Percentiles rank a stretch among this genome's conserved stretches.
phyloP scores from a whole-genome alignment of 2,329 filamentous ascomycete genomes.

The Ciborinia camelliae region DNA sequence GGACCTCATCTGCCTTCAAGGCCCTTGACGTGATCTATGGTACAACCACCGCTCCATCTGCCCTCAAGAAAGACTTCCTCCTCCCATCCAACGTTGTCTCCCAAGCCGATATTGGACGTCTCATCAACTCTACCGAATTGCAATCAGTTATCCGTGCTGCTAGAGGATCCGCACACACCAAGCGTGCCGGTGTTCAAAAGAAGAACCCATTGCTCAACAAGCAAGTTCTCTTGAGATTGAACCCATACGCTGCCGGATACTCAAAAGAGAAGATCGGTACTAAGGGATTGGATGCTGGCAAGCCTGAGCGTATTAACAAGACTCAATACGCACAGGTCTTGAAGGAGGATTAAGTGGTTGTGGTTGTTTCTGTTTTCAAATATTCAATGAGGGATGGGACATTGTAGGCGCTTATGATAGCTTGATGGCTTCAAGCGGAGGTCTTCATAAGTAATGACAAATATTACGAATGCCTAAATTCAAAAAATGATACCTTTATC shows the following conservation, averaged over 20 bases:
- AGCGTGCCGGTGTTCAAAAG: conserved; percentile 92
- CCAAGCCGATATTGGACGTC: conserved; percentile 91
- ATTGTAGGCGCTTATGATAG: conserved; percentile 21
- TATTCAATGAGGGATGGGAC: conserved; percentile 21
- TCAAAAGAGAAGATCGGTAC: conserved; percentile 79
- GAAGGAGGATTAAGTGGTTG: conserved; percentile 47
- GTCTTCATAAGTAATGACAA: conserved; percentile 16
- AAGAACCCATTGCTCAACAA: conserved; percentile 99
- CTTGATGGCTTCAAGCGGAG: conserved; percentile 17
- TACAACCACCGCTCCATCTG: conserved; percentile 81
- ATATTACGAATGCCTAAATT: conserved; percentile 19
- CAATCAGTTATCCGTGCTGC: conserved; percentile 91
- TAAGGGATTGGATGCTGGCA: conserved; percentile 59
- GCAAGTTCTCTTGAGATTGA: conserved; percentile 97
- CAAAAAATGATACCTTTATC: conserved; percentile 6
- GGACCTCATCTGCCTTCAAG: conserved; percentile 95
- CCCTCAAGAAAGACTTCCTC: conserved; percentile 98
- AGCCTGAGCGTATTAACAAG: conserved; percentile 48
- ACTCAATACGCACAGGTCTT: conserved; percentile 43
- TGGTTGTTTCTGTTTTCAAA: conserved; percentile 25
- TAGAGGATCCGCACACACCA: conserved; percentile 85
- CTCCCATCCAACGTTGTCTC: conserved; percentile 88
- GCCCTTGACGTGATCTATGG: conserved; percentile 97
- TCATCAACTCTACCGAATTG: conserved; percentile 99
- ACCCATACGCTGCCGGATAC: conserved; percentile 94